Evolutionary conservation across 495 filamentous ascomycete genomes (phyloP), one percentile per base, ranked within the genome.

Genomic region (Polyplosphaeria fusca): DNA sequence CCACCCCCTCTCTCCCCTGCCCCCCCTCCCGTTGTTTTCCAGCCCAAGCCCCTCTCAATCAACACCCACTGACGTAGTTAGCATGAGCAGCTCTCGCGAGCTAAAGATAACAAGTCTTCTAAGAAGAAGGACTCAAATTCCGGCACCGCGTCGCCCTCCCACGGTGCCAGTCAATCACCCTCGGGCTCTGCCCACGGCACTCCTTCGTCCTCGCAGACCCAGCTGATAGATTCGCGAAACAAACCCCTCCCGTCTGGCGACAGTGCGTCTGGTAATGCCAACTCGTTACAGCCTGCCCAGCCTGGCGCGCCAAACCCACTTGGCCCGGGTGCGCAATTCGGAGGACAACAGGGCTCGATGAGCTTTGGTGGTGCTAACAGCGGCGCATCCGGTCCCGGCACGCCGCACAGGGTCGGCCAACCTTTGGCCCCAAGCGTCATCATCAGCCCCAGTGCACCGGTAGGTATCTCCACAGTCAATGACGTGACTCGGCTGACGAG

Each of bases 371-470:
- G 71, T 48, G 72, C 68, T 40, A 87, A 86, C 69, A 81, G 79
- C 9, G 42, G 40, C 35, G 62, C 41, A 24, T 51, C 48, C 11
- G 64, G 55, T 47, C 79, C 82, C 41, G 82, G 76, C 53, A 89
- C 87, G 22, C 85, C 88, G 9, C 81, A 77, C 61, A 79, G 88
- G 22, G 14, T 47, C 4, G 51, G 44, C 23, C 55, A 54, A 26
- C 48, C 32, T 26, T 45, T 89, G 24, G 83, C 90, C 18, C 94
- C 94, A 0, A 95, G 89, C 60, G 91, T 98, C 61, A 83, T 98
- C 49, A 91, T 98, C 65, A 96, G 92, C 67, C 94, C 92, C 27
- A 96, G 91, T 70, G 85, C 86, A 72, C 89, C 91, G 67, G 93
- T 96, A 81, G 81, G 90, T 79, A 5, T 28, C 19, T 22, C 53